Evolutionary conservation across 2,329 filamentous ascomycete genomes (phyloP).

Genomic region (Xenosphaeropsis pyriputrescens): DNA sequence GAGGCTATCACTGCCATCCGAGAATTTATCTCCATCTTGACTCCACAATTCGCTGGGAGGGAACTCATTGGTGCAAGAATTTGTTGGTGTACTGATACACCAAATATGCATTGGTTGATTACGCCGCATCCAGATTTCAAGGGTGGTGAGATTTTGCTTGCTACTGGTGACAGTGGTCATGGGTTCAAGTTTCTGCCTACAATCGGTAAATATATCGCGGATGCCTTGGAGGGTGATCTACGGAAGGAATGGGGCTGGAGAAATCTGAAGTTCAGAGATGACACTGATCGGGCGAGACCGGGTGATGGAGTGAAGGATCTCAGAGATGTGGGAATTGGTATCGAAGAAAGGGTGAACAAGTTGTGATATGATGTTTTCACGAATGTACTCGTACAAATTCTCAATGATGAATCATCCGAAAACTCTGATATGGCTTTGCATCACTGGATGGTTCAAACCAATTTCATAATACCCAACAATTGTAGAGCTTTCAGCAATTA

Average conservation of each 20-base stretch:
- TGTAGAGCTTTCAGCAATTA: too few species aligned
- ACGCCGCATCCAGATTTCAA: conserved; percentile 33
- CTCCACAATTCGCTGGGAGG: conserved; percentile 36
- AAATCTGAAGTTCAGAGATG: conserved; percentile 1
- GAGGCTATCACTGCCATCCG: conserved; percentile 30
- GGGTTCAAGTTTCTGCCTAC: conserved; percentile 33
- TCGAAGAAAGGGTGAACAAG: neutral
- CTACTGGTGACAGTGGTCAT: conserved; percentile 31
- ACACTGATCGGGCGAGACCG: conserved; percentile 3
- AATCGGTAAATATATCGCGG: conserved; percentile 27
- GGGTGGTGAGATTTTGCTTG: conserved; percentile 28
- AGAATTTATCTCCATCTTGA: conserved; percentile 32
- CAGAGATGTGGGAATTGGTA: conserved; percentile 4
- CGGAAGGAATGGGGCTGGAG: conserved; percentile 2
- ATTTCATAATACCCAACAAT: too few species aligned
- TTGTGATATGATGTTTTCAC: too few species aligned
- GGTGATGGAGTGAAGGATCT: conserved; percentile 5
- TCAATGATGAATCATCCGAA: too few species aligned
- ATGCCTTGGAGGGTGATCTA: conserved; percentile 20
- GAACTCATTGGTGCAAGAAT: conserved; percentile 34
- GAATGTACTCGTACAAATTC: too few species aligned
- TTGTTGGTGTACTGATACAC: conserved; percentile 53
- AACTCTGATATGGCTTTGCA: too few species aligned
- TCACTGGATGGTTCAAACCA: too few species aligned
- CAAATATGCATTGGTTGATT: conserved; percentile 45